Evolutionary conservation across 768 basidiomycete genomes (phyloP).

Genomic region (Exsudoporus frostii): DNA sequence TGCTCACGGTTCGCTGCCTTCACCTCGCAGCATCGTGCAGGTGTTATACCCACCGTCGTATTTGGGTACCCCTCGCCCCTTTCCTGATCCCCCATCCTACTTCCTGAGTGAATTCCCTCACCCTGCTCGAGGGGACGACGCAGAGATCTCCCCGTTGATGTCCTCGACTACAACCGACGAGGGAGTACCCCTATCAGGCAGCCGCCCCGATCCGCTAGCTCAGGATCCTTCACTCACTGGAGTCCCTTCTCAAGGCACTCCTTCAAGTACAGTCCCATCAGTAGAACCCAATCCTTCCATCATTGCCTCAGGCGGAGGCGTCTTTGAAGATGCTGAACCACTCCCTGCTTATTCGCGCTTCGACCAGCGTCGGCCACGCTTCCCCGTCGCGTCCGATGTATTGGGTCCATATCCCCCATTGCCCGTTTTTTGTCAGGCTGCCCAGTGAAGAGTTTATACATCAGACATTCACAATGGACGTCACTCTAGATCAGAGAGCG

Average conservation of each 20-base stretch:
- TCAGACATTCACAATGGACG: no score
- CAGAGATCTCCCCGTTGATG: neutral
- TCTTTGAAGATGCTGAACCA: constrained; percentile 7
- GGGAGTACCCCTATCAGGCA: no score
- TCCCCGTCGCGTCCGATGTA: constrained; percentile 14
- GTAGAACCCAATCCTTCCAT: neutral
- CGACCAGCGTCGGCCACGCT: constrained; percentile 19
- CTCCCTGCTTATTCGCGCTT: constrained; percentile 29
- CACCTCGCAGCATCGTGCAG: constrained; percentile 22
- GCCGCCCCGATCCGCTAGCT: constrained; percentile 2
- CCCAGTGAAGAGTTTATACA: neutral
- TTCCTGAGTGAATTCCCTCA: neutral
- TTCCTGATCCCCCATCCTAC: constrained; percentile 23
- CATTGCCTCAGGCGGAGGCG: neutral
- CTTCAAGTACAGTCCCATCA: neutral
- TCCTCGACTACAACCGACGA: neutral
- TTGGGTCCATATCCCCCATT: constrained; percentile 30
- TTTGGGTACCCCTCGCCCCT: constrained; percentile 1
- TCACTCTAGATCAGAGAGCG: neutral
- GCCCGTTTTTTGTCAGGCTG: constrained; percentile 7
- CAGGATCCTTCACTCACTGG: constrained; percentile 17
- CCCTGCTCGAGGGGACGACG: neutral
- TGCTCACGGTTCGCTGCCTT: constrained; percentile 9
- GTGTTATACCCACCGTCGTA: constrained; percentile 27
- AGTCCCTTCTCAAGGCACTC: constrained; percentile 8